Conservation (phyloP, 2,329 filamentous ascomycete species). For the Chaetomiaceae sp. region DNA sequence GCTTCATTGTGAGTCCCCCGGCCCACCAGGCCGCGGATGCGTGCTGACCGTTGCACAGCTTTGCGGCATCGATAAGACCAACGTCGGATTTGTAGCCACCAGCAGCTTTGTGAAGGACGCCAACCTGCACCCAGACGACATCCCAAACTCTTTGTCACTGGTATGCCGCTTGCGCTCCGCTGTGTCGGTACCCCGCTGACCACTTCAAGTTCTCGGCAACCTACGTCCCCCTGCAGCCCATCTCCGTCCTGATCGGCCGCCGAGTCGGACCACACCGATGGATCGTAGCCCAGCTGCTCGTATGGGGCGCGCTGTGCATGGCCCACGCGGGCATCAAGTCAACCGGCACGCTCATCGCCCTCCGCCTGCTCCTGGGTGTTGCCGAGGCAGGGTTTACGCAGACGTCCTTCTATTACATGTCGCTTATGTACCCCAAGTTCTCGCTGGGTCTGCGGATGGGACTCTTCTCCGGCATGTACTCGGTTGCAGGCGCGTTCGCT, state of each 20-base stretch:
- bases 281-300: background rate
- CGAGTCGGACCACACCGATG: background rate
- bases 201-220: constrained; percentile 9
- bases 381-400: constrained; percentile 7
- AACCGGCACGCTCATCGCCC: background rate
- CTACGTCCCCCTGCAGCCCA: constrained; percentile 2
- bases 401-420: constrained; percentile 5
- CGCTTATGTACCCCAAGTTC: constrained; percentile 1
- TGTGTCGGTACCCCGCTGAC: too few species aligned
- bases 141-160: constrained; percentile 1
- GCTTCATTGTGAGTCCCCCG: background rate
- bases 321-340: constrained; percentile 1
- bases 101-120: constrained; percentile 3
- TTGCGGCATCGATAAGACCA: constrained; percentile 8
- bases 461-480: background rate
- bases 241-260: background rate
- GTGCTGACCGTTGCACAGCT: background rate
- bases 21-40: background rate
- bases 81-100: constrained; percentile 3
- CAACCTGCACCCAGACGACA: constrained; percentile 5
- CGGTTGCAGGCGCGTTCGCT: constrained; percentile 5
- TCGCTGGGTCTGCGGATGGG: constrained; percentile 1
- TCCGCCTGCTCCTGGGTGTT: constrained; percentile 1
- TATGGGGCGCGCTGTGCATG: constrained; percentile 5
- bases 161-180: too few species aligned